Base-by-base conservation (phyloP, 2,329 filamentous ascomycete genomes). In the Sarocladium brachiariae region DNA sequence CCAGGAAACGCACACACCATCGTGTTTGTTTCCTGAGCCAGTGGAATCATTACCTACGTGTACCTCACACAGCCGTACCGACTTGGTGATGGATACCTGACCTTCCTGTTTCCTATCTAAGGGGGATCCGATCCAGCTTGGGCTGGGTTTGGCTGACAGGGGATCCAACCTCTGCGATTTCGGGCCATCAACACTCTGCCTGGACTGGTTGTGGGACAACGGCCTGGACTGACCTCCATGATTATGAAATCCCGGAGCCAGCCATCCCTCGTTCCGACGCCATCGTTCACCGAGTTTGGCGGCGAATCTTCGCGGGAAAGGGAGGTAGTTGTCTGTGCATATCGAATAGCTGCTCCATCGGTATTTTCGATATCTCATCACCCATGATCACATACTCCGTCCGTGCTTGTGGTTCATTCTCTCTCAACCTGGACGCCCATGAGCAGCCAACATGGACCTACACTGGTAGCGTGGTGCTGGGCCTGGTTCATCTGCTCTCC, bases 121-220 rank as follows among this genome's bases (percentile, higher is more conserved):
- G 27, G 35, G 35, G 35, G 35, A 8, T 10, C 16, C 7, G n/a
- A 21, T 13, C 16, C 16, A 21, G 35, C 7, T 21, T 16, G 8
- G 18, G 33, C 33, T 4, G 9, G 25, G 10, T 21, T 14, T 47
- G 43, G 43, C 27, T 10, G 27, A 47, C 43, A 47, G 43, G 43
- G 43, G 43, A 11, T 31, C 43, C 43, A 47, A 21, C 43, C 43
- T 47, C 43, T 31, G 43, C 43, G 43, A 47, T 47, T 47, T 33
- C 25, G 43, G 25, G 27, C 43, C n/a, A 21, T n/a, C 25, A 47
- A 33, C 25, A 19, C 33, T n/a, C n/a, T n/a, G 27, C 19, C 23
- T 43, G 39, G 21, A 16, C n/a, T n/a, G n/a, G n/a, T n/a, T n/a
- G n/a, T n/a, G n/a, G n/a, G n/a, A n/a, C n/a, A n/a, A n/a, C n/a